Evolutionary conservation across 1,284 basidiomycete genomes (phyloP).

Genomic region (Sanghuangporus sanghuang): DNA sequence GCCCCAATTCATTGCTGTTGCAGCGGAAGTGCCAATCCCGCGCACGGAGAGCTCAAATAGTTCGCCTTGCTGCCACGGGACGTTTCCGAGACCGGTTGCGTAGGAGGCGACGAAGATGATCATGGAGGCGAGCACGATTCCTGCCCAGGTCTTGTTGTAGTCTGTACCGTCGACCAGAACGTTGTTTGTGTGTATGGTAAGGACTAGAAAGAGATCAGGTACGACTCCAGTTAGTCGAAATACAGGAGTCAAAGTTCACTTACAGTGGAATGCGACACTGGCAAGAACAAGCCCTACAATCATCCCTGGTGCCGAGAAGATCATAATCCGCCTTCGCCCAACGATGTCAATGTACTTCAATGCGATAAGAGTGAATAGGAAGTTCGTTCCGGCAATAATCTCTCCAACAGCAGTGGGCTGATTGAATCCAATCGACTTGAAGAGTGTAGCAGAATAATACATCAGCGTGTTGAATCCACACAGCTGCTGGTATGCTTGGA

Average conservation of each 20-base stretch:
- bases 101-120: conserved; percentile 81
- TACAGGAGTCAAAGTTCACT: conserved; percentile 25
- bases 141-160: conserved; percentile 63
- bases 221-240: background rate
- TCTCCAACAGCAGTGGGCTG: conserved; percentile 77
- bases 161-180: conserved; percentile 56
- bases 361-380: conserved; percentile 77
- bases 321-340: conserved; percentile 73
- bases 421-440: conserved; percentile 75
- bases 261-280: conserved; percentile 73
- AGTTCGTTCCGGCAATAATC: conserved; percentile 76
- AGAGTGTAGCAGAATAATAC: conserved; percentile 77
- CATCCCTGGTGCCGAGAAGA: conserved; percentile 77
- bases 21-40: conserved; percentile 74
- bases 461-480: conserved; percentile 68
- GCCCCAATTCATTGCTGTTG: conserved; percentile 82
- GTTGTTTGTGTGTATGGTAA: conserved; percentile 66
- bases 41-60: conserved; percentile 44
- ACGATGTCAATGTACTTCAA: conserved; percentile 79
- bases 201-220: conserved; percentile 34
- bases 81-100: conserved; percentile 72
- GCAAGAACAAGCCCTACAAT: conserved; percentile 65
- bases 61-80: conserved; percentile 57
- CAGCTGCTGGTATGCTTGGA: conserved; percentile 80
- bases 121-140: conserved; percentile 73